Evolutionary conservation across 192 early-diverging fungal genomes (phyloP), one percentile per base, ranked within the genome.

Genomic region (Thamnidium elegans): DNA sequence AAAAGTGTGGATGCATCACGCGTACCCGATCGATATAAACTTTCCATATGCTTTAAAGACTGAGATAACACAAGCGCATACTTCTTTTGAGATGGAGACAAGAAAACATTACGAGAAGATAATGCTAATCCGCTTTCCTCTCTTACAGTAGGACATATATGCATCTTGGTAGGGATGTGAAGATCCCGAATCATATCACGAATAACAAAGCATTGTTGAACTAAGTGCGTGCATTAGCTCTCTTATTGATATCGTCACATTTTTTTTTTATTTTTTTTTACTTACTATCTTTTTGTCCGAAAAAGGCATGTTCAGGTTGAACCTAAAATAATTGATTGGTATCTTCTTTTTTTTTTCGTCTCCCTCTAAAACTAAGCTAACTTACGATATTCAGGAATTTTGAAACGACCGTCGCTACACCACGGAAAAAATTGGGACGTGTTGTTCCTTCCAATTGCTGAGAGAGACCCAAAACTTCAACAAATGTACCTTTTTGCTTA

Each of bases 361-460:
- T 31, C 26, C 53, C 69, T 26, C 26, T 26, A 26, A 26, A 26
- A 26, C 26, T 26, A 26, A 26, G 26, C 26, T 26, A 26, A 26
- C 26, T 75, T 68, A 71, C 83, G 30, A 92, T 89, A 74, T 95
- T 94, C 69, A 99, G 90, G 23, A 99, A 83, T 76, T 97, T 99
- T 36, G 89, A 72, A 3, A 97, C 94, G 0, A 99, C 89, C 1
- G 97, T 99, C 0, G 94, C 90, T 4, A 99, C 97, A 39, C 97
- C 97, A 52, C 95, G 85, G 80, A 99, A 99, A 75, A 98, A 98
- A 68, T 92, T 89, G 11, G 97, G 97, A 0, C 97, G 87, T 3
- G 93, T 85, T 19, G 78, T 81, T 32, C 97, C 97, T 73, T 99
- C 97, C 82, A 98, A 81, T 81, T 95, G 90, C 73, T 95, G 92